phyloP scores from a whole-genome alignment of 441 rosid genomes.

The Dalechampia spathulata region DNA sequence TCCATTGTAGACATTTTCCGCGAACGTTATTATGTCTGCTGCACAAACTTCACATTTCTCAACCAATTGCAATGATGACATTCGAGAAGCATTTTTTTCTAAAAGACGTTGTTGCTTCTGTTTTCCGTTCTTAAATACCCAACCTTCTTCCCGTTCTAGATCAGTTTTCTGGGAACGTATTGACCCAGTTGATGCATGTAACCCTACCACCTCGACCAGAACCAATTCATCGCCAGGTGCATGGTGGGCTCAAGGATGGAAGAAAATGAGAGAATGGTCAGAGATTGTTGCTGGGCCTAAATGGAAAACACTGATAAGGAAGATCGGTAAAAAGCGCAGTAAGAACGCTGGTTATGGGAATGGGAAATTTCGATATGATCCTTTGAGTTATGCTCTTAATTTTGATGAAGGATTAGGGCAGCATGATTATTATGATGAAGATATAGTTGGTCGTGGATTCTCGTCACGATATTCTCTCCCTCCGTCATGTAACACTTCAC shows the following conservation, averaged over 20 bases:
- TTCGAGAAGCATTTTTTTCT: constrained; percentile 26
- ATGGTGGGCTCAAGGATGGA: constrained; percentile 67
- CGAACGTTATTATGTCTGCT: constrained; percentile 23
- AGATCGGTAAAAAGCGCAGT: constrained; percentile 20
- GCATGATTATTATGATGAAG: constrained; percentile 33
- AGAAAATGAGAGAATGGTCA: constrained; percentile 52
- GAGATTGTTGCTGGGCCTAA: constrained; percentile 44
- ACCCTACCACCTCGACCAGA: background rate
- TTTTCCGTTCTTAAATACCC: constrained; percentile 28
- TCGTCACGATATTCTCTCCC: constrained; percentile 55
- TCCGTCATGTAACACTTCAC: constrained; percentile 36
- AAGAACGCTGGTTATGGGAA: constrained; percentile 8
- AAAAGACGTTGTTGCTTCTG: constrained; percentile 45
- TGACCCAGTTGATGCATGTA: constrained; percentile 11
- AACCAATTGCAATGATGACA: constrained; percentile 21
- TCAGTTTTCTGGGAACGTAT: constrained; percentile 47
- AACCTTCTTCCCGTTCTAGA: constrained; percentile 2
- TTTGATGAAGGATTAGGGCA: constrained; percentile 56
- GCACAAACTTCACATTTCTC: background rate
- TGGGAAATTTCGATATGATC: constrained; percentile 46
- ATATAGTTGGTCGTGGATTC: constrained; percentile 37
- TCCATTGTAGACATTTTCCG: no score
- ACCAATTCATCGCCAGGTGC: background rate
- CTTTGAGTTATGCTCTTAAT: constrained; percentile 48
- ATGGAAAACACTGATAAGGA: constrained; percentile 55